Evolutionary conservation across 345 rosid genomes (phyloP), one percentile per base, ranked within the genome.

Genomic region (Eucalyptus erythrocorys): DNA sequence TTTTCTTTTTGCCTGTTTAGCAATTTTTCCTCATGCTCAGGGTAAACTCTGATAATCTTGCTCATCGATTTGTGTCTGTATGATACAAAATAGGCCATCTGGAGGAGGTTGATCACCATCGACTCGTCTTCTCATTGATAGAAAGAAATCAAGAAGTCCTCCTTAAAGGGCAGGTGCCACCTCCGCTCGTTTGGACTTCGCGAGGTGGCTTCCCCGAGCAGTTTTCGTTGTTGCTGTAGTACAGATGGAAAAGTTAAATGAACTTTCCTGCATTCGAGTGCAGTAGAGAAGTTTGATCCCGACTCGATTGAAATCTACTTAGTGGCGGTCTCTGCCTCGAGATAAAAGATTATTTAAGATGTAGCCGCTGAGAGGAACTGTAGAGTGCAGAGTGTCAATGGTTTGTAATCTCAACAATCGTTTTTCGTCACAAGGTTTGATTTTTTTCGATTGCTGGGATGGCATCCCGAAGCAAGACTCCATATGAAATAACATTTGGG

Each of bases 161-260:
- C 53, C 12, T 91, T 86, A 88, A 86, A 86, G 93, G 93, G 88
- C 93, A 91, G 82, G 91, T 91, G 87, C 91, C 93, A 71, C 43
- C 93, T 21, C 90, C 91, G 61, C 90, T 90, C 45, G 86, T 93
- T 87, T 91, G 93, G 24, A 91, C 86, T 61, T 95, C 96, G 88
- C 53, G 87, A 66, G 66, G 88, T 81, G 92, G 92, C 81, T 96
- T 92, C 87, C 97, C 97, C 10, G 92, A 89, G 79, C 88, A 48
- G 64, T 59, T 68, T 45, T 37, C 84, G 37, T 91, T 90, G 92
- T 94, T 94, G 91, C 91, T 82, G 49, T 86, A 89, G 71, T 90
- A 89, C 47, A 59, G 86, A 59, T 85, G 79, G 59, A 30, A 64
- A 34, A 71, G 12, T 49, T 2, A 49, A 49, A 13, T 4, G 3